These are phyloP conservation scores for Daldinia bambusicola DNA, from an alignment of 495 filamentous ascomycete species.

Conservation along the genomic window DNA sequence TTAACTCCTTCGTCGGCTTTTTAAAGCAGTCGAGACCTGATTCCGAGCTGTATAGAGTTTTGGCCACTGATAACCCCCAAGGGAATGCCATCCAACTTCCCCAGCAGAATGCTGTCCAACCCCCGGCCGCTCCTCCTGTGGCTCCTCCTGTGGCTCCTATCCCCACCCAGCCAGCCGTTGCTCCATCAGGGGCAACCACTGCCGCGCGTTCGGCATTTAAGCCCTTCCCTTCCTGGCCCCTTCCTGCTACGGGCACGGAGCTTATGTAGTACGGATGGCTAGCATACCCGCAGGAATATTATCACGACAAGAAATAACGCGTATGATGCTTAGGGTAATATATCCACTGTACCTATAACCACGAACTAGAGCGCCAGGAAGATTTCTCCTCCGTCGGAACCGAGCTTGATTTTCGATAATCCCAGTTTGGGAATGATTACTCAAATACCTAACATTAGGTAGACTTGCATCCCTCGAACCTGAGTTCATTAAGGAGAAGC, in stretches of 20 bases:
- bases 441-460: neutral
- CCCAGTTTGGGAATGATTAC: neutral
- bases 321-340: neutral
- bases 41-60: conserved; percentile 4
- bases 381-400: neutral
- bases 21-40: neutral
- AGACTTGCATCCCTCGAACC: too few species aligned
- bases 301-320: neutral
- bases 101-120: neutral
- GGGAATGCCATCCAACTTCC: neutral
- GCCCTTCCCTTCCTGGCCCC: neutral
- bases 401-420: neutral
- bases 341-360: too few species aligned
- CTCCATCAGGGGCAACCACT: neutral
- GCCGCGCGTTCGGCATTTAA: too few species aligned
- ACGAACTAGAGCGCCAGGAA: neutral
- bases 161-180: too few species aligned
- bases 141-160: neutral
- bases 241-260: neutral
- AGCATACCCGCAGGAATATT: neutral
- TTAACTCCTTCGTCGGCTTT: neutral
- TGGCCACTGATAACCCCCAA: neutral
- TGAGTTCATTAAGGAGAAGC: neutral
- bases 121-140: neutral
- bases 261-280: neutral